A percentile compares a stretch with the other conserved stretches of the same genome.
These are phyloP conservation scores for Musa schizocarpa DNA, from an alignment of 176 grass and related monocot genomes.

Conservation along the genomic window DNA sequence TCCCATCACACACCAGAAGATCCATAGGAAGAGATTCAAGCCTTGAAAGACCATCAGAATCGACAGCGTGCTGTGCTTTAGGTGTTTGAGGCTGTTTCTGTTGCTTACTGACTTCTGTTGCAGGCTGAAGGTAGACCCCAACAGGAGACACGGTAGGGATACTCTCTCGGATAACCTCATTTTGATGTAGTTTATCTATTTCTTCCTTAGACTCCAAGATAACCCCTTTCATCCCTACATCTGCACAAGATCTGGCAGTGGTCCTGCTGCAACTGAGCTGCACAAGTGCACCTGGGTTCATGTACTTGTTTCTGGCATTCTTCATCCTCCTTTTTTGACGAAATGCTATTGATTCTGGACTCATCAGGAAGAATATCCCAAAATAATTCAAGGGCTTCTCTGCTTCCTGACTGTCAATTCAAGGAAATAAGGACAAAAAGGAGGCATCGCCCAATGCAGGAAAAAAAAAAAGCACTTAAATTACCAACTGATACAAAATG, in stretches of 20 bases:
- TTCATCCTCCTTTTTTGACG: constrained; percentile 67
- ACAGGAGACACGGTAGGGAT: not conserved
- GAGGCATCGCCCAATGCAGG: too few relatives aligned
- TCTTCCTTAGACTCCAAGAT: constrained; percentile 55
- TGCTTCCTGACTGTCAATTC: not conserved
- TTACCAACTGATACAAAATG: not conserved
- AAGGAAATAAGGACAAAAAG: not conserved
- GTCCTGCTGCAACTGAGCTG: constrained; percentile 64
- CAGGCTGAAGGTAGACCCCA: not conserved
- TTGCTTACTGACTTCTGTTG: constrained; percentile 19
- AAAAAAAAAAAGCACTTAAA: not conserved
- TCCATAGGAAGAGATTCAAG: constrained; percentile 88
- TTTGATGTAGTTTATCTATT: not conserved
- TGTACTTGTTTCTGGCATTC: constrained; percentile 60
- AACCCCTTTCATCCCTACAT: constrained; percentile 69
- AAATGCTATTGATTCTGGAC: constrained; percentile 28
- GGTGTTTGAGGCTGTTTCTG: constrained; percentile 45
- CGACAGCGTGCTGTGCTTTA: constrained; percentile 36
- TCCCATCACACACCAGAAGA: constrained; percentile 51
- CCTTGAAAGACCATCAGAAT: constrained; percentile 44
- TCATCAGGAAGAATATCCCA: constrained; percentile 27
- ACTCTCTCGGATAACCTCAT: not conserved
- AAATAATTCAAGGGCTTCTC: not conserved
- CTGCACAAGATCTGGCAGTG: constrained; percentile 43
- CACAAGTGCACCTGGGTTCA: constrained; percentile 55